phyloP scores from a whole-genome alignment of 768 basidiomycete genomes.

The Boletus coccyginus region DNA sequence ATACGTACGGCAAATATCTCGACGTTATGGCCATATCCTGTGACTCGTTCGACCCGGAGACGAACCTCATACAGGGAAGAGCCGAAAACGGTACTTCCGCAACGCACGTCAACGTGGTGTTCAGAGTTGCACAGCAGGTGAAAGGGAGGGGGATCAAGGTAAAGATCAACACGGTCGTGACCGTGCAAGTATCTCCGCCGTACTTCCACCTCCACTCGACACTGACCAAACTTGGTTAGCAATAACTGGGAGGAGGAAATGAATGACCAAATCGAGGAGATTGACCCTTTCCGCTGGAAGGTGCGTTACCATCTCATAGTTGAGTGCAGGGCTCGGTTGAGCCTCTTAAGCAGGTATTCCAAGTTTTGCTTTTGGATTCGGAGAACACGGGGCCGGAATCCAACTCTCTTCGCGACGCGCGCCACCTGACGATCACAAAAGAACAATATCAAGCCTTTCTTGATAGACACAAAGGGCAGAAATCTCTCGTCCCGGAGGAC shows the following conservation, averaged over 20 bases:
- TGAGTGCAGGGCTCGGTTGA: background rate
- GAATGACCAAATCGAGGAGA: constrained; percentile 29
- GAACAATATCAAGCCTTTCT: constrained; percentile 36
- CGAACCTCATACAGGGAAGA: constrained; percentile 30
- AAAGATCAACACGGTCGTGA: constrained; percentile 35
- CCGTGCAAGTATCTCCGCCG: constrained; percentile 13
- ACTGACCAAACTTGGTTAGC: constrained; percentile 9
- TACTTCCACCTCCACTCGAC: background rate
- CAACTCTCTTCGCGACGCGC: constrained; percentile 27
- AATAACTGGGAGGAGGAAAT: constrained; percentile 37
- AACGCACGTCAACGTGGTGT: constrained; percentile 28
- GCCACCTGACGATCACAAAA: constrained; percentile 27
- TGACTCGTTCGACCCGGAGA: constrained; percentile 30
- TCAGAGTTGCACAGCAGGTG: constrained; percentile 32
- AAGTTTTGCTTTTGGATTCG: constrained; percentile 28
- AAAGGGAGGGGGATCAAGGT: constrained; percentile 28
- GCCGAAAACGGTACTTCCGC: constrained; percentile 23
- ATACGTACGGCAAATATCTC: constrained; percentile 34
- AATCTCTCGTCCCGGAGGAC: constrained; percentile 34
- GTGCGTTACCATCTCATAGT: constrained; percentile 5
- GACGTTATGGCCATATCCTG: constrained; percentile 39
- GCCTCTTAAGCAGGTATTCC: constrained; percentile 25
- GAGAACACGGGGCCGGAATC: constrained; percentile 28
- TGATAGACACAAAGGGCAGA: constrained; percentile 25
- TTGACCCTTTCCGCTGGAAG: constrained; percentile 36